Evolutionary conservation across 1,284 basidiomycete genomes (phyloP), one percentile per base, ranked within the genome.

Genomic region (Sanghuangporus weigelae): DNA sequence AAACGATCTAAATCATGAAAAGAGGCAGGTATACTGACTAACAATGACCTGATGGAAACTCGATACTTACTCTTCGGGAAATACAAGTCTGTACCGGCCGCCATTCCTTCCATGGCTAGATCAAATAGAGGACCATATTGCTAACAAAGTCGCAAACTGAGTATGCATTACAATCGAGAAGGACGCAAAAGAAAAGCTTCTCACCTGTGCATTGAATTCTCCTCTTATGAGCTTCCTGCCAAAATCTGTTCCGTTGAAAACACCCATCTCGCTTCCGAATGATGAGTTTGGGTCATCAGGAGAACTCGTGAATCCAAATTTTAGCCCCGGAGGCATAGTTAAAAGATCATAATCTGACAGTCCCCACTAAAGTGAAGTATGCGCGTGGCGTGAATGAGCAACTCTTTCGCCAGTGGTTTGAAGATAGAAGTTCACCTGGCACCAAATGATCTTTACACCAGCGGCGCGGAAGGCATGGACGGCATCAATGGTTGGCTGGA

Each of bases 261-360:
- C 36, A n/a, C 67, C 67, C 65, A 68, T 68, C 21, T 67, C 56
- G 16, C 56, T 56, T 16, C 67, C 66, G 31, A 68, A 63, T 21
- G 63, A 57, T 42, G 63, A 62, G 56, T 62, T 56, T 23, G 56
- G 26, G 14, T 63, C 53, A 3, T 40, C 38, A 23, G 44, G 36
- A 26, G 42, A 26, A 21, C 48, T 63, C 31, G 63, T 26, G 39
- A 67, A 68, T 14, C 60, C 57, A 51, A 57, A 57, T 19, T 66
- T 39, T 31, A 65, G 56, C 11, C 57, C 56, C 1, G 67, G 67
- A 4, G 67, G 60, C 63, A 66, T 62, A 23, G 48, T 62, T 31
- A 62, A 23, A 19, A 67, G 57, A 57, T 67, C 66, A 46, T 51
- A 50, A 19, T 66, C 64, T 23, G 57, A 60, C 2, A 67, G 54